A percentile compares a stretch with the other conserved stretches of the same genome.
Evolutionary conservation across 1,284 basidiomycete genomes (phyloP).

Genomic region (Apiotrichum sp.): DNA sequence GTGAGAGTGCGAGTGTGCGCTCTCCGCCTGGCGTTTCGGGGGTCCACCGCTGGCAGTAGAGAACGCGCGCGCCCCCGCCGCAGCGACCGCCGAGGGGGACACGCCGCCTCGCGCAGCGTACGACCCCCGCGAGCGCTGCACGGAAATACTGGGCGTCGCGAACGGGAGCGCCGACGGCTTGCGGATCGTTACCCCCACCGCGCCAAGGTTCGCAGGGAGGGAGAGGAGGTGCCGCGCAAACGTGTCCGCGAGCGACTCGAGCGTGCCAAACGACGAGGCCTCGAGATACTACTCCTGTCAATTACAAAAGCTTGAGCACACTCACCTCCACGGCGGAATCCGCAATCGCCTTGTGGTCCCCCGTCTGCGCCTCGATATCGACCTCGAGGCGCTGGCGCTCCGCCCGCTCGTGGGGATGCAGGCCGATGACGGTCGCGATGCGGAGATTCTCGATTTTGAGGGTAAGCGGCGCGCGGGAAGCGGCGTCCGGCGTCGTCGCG

Average conservation of each 20-base stretch:
- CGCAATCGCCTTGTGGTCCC: conserved; percentile 48
- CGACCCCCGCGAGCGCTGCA: conserved; percentile 52
- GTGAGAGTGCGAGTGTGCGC: not conserved
- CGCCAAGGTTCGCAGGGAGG: conserved; percentile 18
- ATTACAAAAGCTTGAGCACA: not conserved
- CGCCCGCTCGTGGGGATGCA: conserved; percentile 64
- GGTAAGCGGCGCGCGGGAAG: conserved; percentile 1
- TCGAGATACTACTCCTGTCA: conserved; percentile 41
- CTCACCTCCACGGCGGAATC: conserved; percentile 49
- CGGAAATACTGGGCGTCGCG: conserved; percentile 61
- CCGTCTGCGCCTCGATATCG: conserved; percentile 49
- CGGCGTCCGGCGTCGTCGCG: not conserved
- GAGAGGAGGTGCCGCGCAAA: conserved; percentile 51
- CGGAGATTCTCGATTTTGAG: conserved; percentile 52
- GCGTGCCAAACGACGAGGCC: conserved; percentile 58
- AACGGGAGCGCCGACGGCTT: conserved; percentile 73
- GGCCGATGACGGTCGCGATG: conserved; percentile 59
- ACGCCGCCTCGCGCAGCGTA: conserved; percentile 25
- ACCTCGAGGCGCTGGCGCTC: conserved; percentile 64
- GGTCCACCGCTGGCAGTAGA: not conserved
- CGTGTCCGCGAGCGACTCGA: conserved; percentile 65
- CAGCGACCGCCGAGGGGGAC: not conserved
- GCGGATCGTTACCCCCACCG: conserved; percentile 56
- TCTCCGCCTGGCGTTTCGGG: not conserved
- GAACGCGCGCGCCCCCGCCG: not conserved